phyloP scores from a whole-genome alignment of 2,329 filamentous ascomycete species.

The Penicillium sp. region DNA sequence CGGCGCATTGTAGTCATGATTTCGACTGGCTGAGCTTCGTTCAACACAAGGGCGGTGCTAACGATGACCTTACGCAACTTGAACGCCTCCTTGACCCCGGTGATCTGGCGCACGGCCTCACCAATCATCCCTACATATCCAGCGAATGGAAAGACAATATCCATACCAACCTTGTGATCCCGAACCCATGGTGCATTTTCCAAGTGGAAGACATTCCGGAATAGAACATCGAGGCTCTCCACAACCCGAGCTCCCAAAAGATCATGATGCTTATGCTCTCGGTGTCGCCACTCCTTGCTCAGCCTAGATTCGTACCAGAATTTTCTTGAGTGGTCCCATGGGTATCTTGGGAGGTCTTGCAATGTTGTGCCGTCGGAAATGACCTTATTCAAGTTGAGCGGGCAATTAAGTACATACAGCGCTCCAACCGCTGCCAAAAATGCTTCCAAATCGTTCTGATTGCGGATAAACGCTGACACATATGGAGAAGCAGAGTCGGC shows the following conservation, averaged over 20 bases:
- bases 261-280: constrained; percentile 9
- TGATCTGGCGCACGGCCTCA: constrained; percentile 19
- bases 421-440: constrained; percentile 9
- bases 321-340: constrained; percentile 12
- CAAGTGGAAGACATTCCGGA: constrained; percentile 26
- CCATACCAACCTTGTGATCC: constrained; percentile 30
- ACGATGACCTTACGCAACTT: neutral
- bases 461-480: constrained; percentile 1
- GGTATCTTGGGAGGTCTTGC: constrained; percentile 14
- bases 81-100: neutral
- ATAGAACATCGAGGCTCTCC: constrained; percentile 20
- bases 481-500: neutral
- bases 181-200: constrained; percentile 32
- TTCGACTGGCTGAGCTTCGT: neutral
- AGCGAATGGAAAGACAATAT: constrained; percentile 32
- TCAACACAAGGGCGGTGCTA: neutral
- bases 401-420: constrained; percentile 1
- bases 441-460: constrained; percentile 14
- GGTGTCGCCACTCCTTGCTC: constrained; percentile 6
- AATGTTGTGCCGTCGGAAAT: constrained; percentile 1
- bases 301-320: constrained; percentile 14
- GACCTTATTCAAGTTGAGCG: neutral
- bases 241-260: constrained; percentile 15
- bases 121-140: constrained; percentile 26
- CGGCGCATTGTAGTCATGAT: neutral